Evolutionary conservation across 306 rosid genomes (phyloP), one percentile per base, ranked within the genome.

Genomic region (Alnus glutinosa): DNA sequence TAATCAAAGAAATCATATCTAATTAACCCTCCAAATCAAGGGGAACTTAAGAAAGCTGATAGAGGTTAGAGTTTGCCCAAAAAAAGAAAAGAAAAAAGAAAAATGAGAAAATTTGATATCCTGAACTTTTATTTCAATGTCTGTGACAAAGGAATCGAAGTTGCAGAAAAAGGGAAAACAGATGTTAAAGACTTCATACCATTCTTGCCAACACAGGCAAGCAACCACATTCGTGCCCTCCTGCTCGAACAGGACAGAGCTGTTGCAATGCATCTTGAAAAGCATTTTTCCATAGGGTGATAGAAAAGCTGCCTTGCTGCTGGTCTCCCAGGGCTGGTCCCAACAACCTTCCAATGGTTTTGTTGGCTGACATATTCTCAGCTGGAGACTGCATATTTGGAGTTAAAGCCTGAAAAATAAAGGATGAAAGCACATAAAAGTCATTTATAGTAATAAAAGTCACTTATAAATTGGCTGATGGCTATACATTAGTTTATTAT

Each of bases 201-300:
- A 88, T 88, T 91, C 92, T 91, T 50, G 93, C 83, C 85, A 95
- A 78, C 50, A 93, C 91, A 47, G 98, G 96, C 86, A 95, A 86
- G 85, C 98, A 95, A 79, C 99, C 99, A 88, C 99, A 95, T 83
- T 86, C 90, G 30, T 95, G 99, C n/a, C 96, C 98, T 68, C 93
- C 95, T 36, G 98, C 98, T 74, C 92, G 91, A 83, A 95, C 88
- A n/a, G 99, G 99, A 83, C 99, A 95, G 67, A 95, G 92, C 62
- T 89, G 83, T 84, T 91, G 98, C 82, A 83, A 89, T 39, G 99
- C 96, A 83, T 95, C 98, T 75, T 88, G 94, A 83, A 95, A 93
- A 78, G 99, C 95, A 34, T 81, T 90, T 83, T 83, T 91, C 99
- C 99, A 95, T 2, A 91, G 85, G 85, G 77, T 82, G 62, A 93